Percentiles rank a stretch among this genome's conserved stretches.
These are phyloP conservation scores for Saccharomycopsis selenospora DNA, from an alignment of 805 yeast species.

Conservation along the genomic window DNA sequence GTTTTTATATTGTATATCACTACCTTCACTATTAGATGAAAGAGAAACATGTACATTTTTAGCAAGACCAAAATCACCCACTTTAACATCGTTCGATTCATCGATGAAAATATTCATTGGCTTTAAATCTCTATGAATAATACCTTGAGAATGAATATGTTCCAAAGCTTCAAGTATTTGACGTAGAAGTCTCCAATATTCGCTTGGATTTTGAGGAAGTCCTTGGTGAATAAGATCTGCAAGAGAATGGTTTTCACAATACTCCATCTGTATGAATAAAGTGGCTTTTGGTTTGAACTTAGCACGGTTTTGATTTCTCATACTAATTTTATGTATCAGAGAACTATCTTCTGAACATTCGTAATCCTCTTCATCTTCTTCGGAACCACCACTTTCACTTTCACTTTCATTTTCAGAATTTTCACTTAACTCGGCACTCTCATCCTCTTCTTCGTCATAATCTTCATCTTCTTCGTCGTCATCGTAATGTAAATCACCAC, in stretches of 20 bases:
- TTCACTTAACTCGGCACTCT: slow-evolving; percentile 24
- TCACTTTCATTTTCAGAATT: slow-evolving; percentile 23
- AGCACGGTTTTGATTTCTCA: slow-evolving; percentile 3
- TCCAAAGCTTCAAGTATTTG: slow-evolving; percentile 85
- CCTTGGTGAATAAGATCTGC: slow-evolving; percentile 76
- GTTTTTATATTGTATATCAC: slow-evolving; percentile 24
- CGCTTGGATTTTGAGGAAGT: slow-evolving; percentile 59
- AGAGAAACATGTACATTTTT: slow-evolving; percentile 62
- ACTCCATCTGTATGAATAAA: slow-evolving; percentile 94
- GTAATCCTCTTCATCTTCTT: slow-evolving; percentile 10
- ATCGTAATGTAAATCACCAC: slow-evolving; percentile 18
- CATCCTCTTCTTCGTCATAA: slow-evolving; percentile 28
- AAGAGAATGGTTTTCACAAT: slow-evolving; percentile 90
- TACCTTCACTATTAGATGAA: slow-evolving; percentile 25
- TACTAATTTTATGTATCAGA: neutral
- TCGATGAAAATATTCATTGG: slow-evolving; percentile 96
- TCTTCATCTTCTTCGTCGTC: slow-evolving; percentile 24
- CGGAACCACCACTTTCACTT: slow-evolving; percentile 7
- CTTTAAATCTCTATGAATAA: slow-evolving; percentile 90
- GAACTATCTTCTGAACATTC: slow-evolving; percentile 6
- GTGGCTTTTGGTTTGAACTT: slow-evolving; percentile 46
- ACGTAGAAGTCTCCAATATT: slow-evolving; percentile 84
- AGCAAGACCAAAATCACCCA: slow-evolving; percentile 97
- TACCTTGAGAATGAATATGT: slow-evolving; percentile 89
- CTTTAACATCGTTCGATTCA: slow-evolving; percentile 77